Base-by-base conservation (phyloP, 108 stramenopile genomes). In the Fragilaria crotonensis region DNA sequence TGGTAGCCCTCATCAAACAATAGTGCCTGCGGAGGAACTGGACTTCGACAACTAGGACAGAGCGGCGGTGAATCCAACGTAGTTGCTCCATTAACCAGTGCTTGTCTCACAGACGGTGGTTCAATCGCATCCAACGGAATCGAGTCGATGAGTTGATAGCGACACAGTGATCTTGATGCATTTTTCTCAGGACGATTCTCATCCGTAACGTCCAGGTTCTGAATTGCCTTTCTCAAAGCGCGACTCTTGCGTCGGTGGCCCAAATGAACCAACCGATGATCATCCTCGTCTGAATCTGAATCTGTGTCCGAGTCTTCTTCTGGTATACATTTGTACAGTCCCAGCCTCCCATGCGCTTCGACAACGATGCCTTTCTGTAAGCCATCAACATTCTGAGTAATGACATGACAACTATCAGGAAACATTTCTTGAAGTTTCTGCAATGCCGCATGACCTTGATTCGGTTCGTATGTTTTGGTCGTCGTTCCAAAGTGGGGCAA, bases 1-100 rank as follows among this genome's bases (percentile, higher is more conserved):
- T 87, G 85, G 68, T 87, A 87, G 1, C 78, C 78, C 72, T 87
- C 85, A 47, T 87, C 85, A 60, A 87, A 87, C 45, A 82, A 58
- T 3, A 87, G 71, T 0, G 85, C 74, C 46, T 87, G 81, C 0
- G 85, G 85, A 17, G 76, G 69, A 25, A 68, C 47, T 2, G 63
- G 63, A 30, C 70, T 63, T 9, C 36, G 23, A 64, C 85, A 87
- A 28, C 41, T 27, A 22, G 85, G 85, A 52, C 85, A 87, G 26
- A 51, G 33, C 0, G 85, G 85, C 36, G 36, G 36, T 41, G 33
- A 25, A 2, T 63, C 54, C 30, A 52, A 27, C 1, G 48, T n/a
- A 52, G n/a, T n/a, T 0, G 1, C 5, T 29, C 5, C 41, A 63
- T 20, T 51, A 1, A 19, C 7, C 9, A 67, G 26, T n/a, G 50